Conservation (phyloP, 257 asterid genomes). For the Marsdenia floribunda region DNA sequence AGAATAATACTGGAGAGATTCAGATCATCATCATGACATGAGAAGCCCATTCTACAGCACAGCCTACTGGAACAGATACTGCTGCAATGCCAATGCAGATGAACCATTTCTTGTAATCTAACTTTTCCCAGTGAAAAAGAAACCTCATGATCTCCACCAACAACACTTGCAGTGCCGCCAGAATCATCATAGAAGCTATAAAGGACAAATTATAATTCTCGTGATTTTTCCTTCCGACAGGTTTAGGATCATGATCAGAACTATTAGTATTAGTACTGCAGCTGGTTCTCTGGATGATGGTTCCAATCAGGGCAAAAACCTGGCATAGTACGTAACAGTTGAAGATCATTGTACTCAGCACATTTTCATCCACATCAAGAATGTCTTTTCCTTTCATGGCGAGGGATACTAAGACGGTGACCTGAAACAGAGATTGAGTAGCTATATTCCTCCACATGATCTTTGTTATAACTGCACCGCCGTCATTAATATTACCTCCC, state of each 20-base stretch:
- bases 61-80: constrained; percentile 22
- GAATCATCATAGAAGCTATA: neutral
- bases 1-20: no score
- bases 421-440: constrained; percentile 29
- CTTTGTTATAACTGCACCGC: constrained; percentile 23
- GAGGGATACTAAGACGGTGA: constrained; percentile 15
- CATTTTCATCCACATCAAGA: constrained; percentile 13
- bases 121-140: constrained; percentile 21
- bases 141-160: constrained; percentile 23
- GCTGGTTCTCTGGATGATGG: constrained; percentile 3
- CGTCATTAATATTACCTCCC: neutral
- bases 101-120: constrained; percentile 28
- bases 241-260: no score
- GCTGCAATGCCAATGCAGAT: constrained; percentile 31
- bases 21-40: neutral
- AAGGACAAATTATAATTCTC: no score
- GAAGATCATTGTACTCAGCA: constrained; percentile 23
- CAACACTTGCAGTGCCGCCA: constrained; percentile 16
- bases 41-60: constrained; percentile 20
- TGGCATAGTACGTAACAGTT: constrained; percentile 34
- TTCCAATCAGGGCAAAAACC: constrained; percentile 28
- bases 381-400: constrained; percentile 22
- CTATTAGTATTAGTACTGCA: no score
- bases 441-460: constrained; percentile 26
- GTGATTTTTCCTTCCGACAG: no score